A percentile compares a stretch with the other conserved stretches of the same genome.
phyloP scores from a whole-genome alignment of 2,329 filamentous ascomycete genomes.

The Fusarium lateritium region DNA sequence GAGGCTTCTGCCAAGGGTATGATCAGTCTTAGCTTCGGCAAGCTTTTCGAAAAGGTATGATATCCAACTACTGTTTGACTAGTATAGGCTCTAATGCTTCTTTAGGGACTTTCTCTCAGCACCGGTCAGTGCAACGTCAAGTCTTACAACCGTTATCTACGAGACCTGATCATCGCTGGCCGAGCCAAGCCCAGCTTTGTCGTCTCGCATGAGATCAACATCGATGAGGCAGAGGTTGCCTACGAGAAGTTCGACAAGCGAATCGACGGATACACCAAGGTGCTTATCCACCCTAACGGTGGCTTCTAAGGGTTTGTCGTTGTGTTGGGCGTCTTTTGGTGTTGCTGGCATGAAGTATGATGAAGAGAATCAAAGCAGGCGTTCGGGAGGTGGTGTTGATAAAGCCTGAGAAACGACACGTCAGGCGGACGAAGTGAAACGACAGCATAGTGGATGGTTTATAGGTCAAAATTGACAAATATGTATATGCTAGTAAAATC shows the following conservation, averaged over 20 bases:
- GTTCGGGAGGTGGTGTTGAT: neutral
- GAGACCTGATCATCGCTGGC: slow-evolving; percentile 75
- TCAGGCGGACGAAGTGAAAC: neutral
- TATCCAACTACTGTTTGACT: fast-evolving
- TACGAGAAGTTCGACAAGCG: slow-evolving; percentile 78
- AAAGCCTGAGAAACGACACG: neutral
- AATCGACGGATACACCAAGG: slow-evolving; percentile 77
- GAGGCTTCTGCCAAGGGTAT: slow-evolving; percentile 72
- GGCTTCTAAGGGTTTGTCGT: slow-evolving; percentile 37
- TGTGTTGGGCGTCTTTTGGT: neutral
- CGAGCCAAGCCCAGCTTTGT: slow-evolving; percentile 77
- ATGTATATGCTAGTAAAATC: neutral
- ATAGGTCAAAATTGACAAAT: neutral
- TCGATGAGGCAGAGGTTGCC: slow-evolving; percentile 72
- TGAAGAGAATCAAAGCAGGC: neutral
- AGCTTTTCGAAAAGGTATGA: slow-evolving; percentile 74
- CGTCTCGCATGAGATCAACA: slow-evolving; percentile 73
- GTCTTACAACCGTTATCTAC: slow-evolving; percentile 75
- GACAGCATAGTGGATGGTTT: neutral
- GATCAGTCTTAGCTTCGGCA: slow-evolving; percentile 75
- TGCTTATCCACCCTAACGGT: slow-evolving; percentile 76
- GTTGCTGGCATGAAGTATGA: neutral
- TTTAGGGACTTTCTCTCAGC: slow-evolving; percentile 69
- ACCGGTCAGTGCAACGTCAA: slow-evolving; percentile 79
- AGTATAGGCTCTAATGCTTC: neutral